These are phyloP conservation scores for Fomitopsis pinicola DNA, from an alignment of 1,284 basidiomycete species.

Conservation along the genomic window DNA sequence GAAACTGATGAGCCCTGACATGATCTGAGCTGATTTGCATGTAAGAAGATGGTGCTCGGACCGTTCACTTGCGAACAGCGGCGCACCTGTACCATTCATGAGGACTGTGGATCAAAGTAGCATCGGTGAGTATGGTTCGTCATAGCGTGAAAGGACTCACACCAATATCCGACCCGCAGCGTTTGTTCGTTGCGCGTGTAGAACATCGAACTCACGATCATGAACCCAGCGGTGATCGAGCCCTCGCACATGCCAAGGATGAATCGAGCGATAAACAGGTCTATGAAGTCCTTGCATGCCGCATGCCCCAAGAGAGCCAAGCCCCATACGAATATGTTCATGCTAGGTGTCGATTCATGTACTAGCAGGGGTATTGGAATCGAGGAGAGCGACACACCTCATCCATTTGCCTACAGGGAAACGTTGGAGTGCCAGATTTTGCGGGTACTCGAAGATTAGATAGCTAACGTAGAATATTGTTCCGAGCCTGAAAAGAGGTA, in stretches of 20 bases:
- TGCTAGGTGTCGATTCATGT: constrained; percentile 40
- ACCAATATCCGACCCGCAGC: constrained; percentile 72
- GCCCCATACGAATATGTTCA: constrained; percentile 71
- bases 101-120: not conserved
- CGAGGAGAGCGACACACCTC: constrained; percentile 37
- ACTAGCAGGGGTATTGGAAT: not conserved
- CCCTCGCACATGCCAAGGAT: constrained; percentile 77
- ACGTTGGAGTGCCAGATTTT: constrained; percentile 70
- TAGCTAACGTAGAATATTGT: constrained; percentile 71
- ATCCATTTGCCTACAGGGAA: constrained; percentile 83
- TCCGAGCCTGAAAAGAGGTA: constrained; percentile 47
- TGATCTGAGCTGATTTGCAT: constrained; percentile 39
- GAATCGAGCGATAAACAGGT: constrained; percentile 60
- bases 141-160: constrained; percentile 37
- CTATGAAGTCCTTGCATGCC: constrained; percentile 68
- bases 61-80: not conserved
- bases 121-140: not conserved
- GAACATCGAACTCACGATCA: constrained; percentile 77
- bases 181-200: constrained; percentile 76
- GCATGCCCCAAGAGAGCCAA: constrained; percentile 61
- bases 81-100: constrained; percentile 1
- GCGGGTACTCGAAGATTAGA: constrained; percentile 66
- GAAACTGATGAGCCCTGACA: constrained; percentile 69
- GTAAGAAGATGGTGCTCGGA: not conserved
- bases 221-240: constrained; percentile 72